A percentile compares a stretch with the other conserved stretches of the same genome.
phyloP scores from a whole-genome alignment of 2,329 filamentous ascomycete species.

The Ceratocystis cubensis region DNA sequence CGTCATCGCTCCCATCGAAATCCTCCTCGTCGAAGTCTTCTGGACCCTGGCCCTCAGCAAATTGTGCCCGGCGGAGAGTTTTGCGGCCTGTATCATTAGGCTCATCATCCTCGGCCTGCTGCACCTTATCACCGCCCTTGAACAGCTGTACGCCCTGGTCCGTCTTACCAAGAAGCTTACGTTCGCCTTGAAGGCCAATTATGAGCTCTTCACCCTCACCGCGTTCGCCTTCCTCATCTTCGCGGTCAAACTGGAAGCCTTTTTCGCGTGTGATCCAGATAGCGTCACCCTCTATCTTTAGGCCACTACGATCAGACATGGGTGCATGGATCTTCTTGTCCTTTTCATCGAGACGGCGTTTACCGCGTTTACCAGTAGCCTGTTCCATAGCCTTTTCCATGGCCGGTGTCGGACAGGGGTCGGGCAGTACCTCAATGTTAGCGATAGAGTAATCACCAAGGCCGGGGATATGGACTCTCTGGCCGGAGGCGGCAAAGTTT shows the following conservation, averaged over 20 bases:
- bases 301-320: conserved; percentile 93
- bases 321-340: conserved; percentile 93
- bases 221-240: conserved; percentile 56
- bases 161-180: conserved; percentile 67
- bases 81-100: conserved; percentile 48
- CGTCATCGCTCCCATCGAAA: conserved; percentile 28
- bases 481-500: conserved; percentile 77
- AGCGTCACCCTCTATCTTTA: conserved; percentile 92
- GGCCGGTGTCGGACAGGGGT: conserved; percentile 87
- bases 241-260: conserved; percentile 61
- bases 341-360: conserved; percentile 80
- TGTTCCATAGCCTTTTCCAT: conserved; percentile 83
- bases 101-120: conserved; percentile 32
- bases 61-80: conserved; percentile 43
- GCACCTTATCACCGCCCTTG: conserved; percentile 58
- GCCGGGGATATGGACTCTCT: conserved; percentile 82
- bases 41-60: conserved; percentile 48
- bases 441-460: conserved; percentile 78
- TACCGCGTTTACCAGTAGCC: conserved; percentile 65
- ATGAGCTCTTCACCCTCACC: conserved; percentile 96
- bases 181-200: conserved; percentile 72
- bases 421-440: conserved; percentile 74
- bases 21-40: conserved; percentile 41
- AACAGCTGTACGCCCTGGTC: conserved; percentile 79
- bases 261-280: conserved; percentile 72